Conservation (phyloP, 208 protist species). For the Crithidia brevicula region DNA sequence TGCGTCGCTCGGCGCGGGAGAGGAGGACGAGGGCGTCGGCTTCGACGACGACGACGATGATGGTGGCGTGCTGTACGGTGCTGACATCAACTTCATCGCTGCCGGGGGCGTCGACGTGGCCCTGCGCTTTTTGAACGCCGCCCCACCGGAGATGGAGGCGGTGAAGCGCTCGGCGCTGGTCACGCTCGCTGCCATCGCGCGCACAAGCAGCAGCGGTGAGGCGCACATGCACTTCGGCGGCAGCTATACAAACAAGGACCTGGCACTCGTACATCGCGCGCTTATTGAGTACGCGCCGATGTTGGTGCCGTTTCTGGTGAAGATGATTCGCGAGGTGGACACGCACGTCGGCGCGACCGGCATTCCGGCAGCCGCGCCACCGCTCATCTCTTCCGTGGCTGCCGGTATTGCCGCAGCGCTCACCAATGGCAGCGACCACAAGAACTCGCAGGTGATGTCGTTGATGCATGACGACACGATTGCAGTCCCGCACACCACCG, state of each 20-base stretch:
- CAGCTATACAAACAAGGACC: constrained; percentile 15
- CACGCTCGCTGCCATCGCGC: constrained; percentile 41
- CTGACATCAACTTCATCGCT: constrained; percentile 62
- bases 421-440: background rate
- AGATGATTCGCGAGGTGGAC: constrained; percentile 35
- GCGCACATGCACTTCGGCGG: constrained; percentile 6
- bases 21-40: background rate
- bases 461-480: background rate
- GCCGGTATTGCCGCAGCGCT: background rate
- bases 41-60: constrained; percentile 15
- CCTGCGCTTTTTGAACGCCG: constrained; percentile 52
- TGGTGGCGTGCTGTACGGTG: constrained; percentile 30
- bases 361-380: constrained; percentile 17
- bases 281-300: constrained; percentile 21
- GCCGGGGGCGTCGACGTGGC: constrained; percentile 53
- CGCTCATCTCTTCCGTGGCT: constrained; percentile 24
- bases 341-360: constrained; percentile 54
- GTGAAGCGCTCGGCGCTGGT: constrained; percentile 54
- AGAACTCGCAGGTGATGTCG: too few relatives aligned
- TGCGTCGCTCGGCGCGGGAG: background rate
- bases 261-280: constrained; percentile 6
- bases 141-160: constrained; percentile 37
- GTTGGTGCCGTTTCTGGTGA: constrained; percentile 34
- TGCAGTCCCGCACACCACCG: constrained; percentile 1
- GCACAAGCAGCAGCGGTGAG: constrained; percentile 23